Evolutionary conservation across 148 eudicot genomes (phyloP).

Genomic region (Limonium bicolor): DNA sequence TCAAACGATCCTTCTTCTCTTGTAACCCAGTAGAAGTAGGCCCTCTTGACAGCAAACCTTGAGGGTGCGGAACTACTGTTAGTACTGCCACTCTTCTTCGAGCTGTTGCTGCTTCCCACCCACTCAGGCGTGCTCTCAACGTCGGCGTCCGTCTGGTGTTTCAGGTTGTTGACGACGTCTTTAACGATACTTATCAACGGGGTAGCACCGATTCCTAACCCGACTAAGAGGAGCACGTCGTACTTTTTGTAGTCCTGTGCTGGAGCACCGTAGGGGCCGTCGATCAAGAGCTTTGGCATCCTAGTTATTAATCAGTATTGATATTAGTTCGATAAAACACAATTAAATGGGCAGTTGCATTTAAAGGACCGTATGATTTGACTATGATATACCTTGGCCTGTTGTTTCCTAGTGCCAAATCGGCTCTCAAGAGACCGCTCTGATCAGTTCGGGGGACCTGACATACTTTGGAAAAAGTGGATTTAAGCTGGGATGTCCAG

Average conservation of each 20-base stretch:
- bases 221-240: slow-evolving; percentile 38
- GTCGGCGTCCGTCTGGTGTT: slow-evolving; percentile 17
- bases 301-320: slow-evolving; percentile 1
- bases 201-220: slow-evolving; percentile 52
- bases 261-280: slow-evolving; percentile 53
- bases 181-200: slow-evolving; percentile 49
- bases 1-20: slow-evolving; percentile 37
- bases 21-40: slow-evolving; percentile 44
- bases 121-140: no score
- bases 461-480: slow-evolving; percentile 35
- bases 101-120: no score
- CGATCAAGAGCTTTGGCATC: slow-evolving; percentile 31
- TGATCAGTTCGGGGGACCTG: slow-evolving; percentile 30
- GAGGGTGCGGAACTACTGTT: not conserved
- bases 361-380: no score
- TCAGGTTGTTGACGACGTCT: slow-evolving; percentile 38
- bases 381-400: slow-evolving; percentile 27
- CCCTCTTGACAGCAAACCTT: slow-evolving; percentile 16
- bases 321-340: no score
- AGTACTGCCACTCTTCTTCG: no score
- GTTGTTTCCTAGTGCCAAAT: slow-evolving; percentile 13
- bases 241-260: slow-evolving; percentile 53
- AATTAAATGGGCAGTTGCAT: no score
- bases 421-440: slow-evolving; percentile 50
- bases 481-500: slow-evolving; percentile 48